Evolutionary conservation across 768 basidiomycete genomes (phyloP).

Genomic region (Pisolithus marmoratus): DNA sequence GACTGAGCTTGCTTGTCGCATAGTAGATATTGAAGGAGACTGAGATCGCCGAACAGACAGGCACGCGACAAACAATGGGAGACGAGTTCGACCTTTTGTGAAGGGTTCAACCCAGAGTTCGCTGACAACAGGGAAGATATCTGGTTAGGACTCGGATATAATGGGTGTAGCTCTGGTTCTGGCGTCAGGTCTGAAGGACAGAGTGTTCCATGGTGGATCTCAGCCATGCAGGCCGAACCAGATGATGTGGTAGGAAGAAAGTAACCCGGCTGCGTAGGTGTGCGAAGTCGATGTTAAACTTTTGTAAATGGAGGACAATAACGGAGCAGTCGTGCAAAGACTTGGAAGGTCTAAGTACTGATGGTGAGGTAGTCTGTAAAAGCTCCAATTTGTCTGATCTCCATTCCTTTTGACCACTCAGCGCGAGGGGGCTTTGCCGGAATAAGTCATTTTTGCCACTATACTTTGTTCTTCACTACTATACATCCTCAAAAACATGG

Average conservation of each 20-base stretch:
- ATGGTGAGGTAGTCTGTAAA: too few species aligned
- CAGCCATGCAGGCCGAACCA: not conserved
- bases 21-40: slow-evolving; percentile 67
- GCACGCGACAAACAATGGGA: slow-evolving; percentile 70
- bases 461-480: too few species aligned
- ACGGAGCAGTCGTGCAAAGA: too few species aligned
- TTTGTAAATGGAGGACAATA: too few species aligned
- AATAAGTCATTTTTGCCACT: too few species aligned
- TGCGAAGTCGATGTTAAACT: not conserved
- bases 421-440: too few species aligned
- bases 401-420: too few species aligned
- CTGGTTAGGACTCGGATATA: slow-evolving; percentile 64
- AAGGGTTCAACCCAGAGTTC: slow-evolving; percentile 59
- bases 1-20: slow-evolving; percentile 60
- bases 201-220: slow-evolving; percentile 29
- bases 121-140: slow-evolving; percentile 60
- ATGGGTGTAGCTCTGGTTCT: slow-evolving; percentile 75
- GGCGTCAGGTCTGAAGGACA: slow-evolving; percentile 52
- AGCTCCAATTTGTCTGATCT: too few species aligned
- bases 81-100: slow-evolving; percentile 66
- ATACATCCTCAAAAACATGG: too few species aligned
- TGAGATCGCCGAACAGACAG: slow-evolving; percentile 72
- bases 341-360: too few species aligned
- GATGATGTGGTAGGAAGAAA: not conserved
- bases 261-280: not conserved